Percentiles rank a stretch among this genome's conserved stretches.
phyloP scores from a whole-genome alignment of 1,284 basidiomycete genomes.

The Sporisorium exsertum region DNA sequence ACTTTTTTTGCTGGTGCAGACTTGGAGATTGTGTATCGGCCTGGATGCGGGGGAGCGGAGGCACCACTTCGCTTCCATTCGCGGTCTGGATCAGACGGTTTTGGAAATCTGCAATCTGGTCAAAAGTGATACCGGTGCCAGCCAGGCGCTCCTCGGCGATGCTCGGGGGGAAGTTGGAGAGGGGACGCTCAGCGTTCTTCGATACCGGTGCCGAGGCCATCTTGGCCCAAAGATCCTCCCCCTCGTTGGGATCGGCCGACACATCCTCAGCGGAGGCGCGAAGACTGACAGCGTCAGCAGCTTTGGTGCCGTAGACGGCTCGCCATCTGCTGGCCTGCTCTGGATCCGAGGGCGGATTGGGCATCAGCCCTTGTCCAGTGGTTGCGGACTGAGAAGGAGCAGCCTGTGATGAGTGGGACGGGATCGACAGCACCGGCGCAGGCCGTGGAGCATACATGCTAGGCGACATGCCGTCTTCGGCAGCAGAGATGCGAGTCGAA shows the following conservation, averaged over 20 bases:
- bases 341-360: slow-evolving; percentile 32
- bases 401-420: slow-evolving; percentile 2
- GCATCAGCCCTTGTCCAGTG: slow-evolving; percentile 31
- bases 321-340: slow-evolving; percentile 44
- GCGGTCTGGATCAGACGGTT: slow-evolving; percentile 51
- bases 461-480: slow-evolving; percentile 11
- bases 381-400: slow-evolving; percentile 1
- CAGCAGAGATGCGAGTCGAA: slow-evolving; percentile 4
- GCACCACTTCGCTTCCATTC: slow-evolving; percentile 8
- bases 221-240: slow-evolving; percentile 59
- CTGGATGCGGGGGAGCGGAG: slow-evolving; percentile 25
- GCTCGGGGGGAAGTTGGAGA: slow-evolving; percentile 35
- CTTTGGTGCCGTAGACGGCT: slow-evolving; percentile 40
- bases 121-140: slow-evolving; percentile 51
- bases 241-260: slow-evolving; percentile 26
- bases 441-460: slow-evolving; percentile 21
- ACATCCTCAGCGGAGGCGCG: slow-evolving; percentile 31
- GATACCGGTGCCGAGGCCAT: slow-evolving; percentile 36
- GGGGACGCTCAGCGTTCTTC: slow-evolving; percentile 13
- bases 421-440: slow-evolving; percentile 19
- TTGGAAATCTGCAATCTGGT: slow-evolving; percentile 56
- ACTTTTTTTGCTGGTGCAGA: slow-evolving; percentile 15
- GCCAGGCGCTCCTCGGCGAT: slow-evolving; percentile 42
- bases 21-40: background rate
- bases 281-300: slow-evolving; percentile 37